Base-by-base conservation (phyloP, 73 alveolate genomes). In the Paramecium octaurelia region DNA sequence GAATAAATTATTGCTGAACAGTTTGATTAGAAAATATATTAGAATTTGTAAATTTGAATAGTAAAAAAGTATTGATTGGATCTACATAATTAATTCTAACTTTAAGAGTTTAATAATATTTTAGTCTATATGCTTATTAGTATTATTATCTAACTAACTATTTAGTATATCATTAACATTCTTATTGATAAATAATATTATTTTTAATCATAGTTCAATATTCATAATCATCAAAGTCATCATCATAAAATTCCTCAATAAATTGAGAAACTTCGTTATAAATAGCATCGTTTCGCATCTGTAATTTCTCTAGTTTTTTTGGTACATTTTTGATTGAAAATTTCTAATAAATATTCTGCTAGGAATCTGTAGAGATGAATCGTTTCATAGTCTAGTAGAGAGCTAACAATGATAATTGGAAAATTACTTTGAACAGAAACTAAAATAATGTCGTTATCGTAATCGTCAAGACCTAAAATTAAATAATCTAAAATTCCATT, bases 11-110 rank as follows among this genome's bases (percentile, higher is more conserved):
- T 44, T 80, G 31, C n/a, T 80, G 57, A 9, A 80, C 91, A 48
- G 76, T 44, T 35, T 44, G 27, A 80, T 44, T 80, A 40, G 91
- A 80, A 80, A 80, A 44, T n/a, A 34, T 76, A 80, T 76, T 80
- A 11, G 11, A 27, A 27, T 27, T 27, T 0, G 31, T 27, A 27
- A 27, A 27, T 27, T 27, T 27, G 31, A 27, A 27, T 27, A 27
- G 31, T 27, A 27, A 27, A 1, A 27, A 0, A 27, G 31, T 27
- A 27, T 27, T 27, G 31, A 27, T 27, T 27, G 31, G 31, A 27
- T 27, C 1, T 27, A 27, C 31, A 0, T 1, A 1, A 1, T 27
- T 27, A 27, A 70, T 29, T 16, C 16, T 9, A 58, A 58, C 16
- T n/a, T n/a, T n/a, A n/a, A n/a, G n/a, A n/a, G n/a, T n/a, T n/a